Percentiles rank a stretch among this genome's conserved stretches.
phyloP scores from a whole-genome alignment of 805 yeast species.

The Myxozyma geophila region DNA sequence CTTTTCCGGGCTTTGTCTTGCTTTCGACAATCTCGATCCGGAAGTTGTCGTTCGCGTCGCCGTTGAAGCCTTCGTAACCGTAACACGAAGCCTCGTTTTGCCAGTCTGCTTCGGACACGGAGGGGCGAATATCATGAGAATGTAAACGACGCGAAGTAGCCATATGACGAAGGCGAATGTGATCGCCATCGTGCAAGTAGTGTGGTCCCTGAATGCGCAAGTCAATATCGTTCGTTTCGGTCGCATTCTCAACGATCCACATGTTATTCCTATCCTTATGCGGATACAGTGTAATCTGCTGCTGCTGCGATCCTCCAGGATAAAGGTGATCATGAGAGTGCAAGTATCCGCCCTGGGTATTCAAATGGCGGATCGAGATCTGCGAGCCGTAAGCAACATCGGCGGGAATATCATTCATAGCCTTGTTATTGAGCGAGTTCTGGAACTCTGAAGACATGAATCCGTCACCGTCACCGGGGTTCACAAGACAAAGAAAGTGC shows the following conservation, averaged over 20 bases:
- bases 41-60: conserved; percentile 74
- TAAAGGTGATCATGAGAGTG: conserved; percentile 75
- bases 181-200: conserved; percentile 58
- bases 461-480: conserved; percentile 63
- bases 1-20: conserved; percentile 46
- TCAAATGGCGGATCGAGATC: conserved; percentile 70
- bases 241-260: conserved; percentile 60
- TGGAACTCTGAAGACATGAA: conserved; percentile 71
- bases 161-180: conserved; percentile 71
- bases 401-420: conserved; percentile 56
- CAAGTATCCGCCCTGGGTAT: conserved; percentile 73
- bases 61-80: conserved; percentile 65
- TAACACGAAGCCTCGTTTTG: conserved; percentile 78
- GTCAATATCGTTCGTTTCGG: conserved; percentile 33
- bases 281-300: conserved; percentile 76
- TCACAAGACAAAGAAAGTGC: conserved; percentile 55
- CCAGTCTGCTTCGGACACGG: conserved; percentile 88
- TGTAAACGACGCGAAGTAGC: conserved; percentile 69
- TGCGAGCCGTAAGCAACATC: conserved; percentile 74
- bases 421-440: conserved; percentile 55
- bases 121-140: conserved; percentile 78
- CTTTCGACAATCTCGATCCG: conserved; percentile 57
- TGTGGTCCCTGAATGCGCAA: conserved; percentile 48
- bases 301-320: conserved; percentile 69
- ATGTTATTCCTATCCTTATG: conserved; percentile 68